Conservation (phyloP, 805 yeast genomes). For the Ogataea angusta region DNA sequence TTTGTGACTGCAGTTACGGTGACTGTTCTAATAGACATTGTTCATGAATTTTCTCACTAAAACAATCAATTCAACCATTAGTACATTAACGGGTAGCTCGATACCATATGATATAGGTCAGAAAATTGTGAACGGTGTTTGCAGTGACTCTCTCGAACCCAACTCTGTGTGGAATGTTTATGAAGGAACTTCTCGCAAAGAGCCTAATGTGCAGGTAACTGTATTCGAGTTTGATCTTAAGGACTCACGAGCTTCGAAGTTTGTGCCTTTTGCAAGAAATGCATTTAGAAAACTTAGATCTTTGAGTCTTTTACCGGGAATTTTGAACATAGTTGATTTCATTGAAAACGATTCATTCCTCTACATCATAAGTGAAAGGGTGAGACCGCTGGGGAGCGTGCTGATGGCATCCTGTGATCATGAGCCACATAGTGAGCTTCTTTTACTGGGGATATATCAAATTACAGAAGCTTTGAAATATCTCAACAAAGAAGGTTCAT, state of each 20-base stretch:
- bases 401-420: conserved; percentile 25
- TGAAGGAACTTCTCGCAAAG: conserved; percentile 54
- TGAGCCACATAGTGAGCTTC: conserved; percentile 30
- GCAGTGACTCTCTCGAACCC: conserved; percentile 28
- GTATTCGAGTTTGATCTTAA: conserved; percentile 61
- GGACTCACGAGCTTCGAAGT: conserved; percentile 33
- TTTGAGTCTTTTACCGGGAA: conserved; percentile 63
- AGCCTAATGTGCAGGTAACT: conserved; percentile 48
- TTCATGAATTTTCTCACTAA: conserved; percentile 67
- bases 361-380: conserved; percentile 67
- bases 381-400: conserved; percentile 46
- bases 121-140: conserved; percentile 28
- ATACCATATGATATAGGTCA: conserved; percentile 59
- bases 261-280: conserved; percentile 41
- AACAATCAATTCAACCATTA: conserved; percentile 50
- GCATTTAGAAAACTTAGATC: conserved; percentile 47
- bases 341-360: conserved; percentile 56
- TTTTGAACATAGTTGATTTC: conserved; percentile 59
- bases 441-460: conserved; percentile 54
- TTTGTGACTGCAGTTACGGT: too few relatives aligned
- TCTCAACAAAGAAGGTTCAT: conserved; percentile 53
- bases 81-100: conserved; percentile 54
- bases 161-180: conserved; percentile 59
- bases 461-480: conserved; percentile 53
- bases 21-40: too few relatives aligned